Percentiles rank a stretch among this genome's conserved stretches.
phyloP scores from a whole-genome alignment of 2,329 filamentous ascomycete genomes.

The Blastomyces gilchristii region DNA sequence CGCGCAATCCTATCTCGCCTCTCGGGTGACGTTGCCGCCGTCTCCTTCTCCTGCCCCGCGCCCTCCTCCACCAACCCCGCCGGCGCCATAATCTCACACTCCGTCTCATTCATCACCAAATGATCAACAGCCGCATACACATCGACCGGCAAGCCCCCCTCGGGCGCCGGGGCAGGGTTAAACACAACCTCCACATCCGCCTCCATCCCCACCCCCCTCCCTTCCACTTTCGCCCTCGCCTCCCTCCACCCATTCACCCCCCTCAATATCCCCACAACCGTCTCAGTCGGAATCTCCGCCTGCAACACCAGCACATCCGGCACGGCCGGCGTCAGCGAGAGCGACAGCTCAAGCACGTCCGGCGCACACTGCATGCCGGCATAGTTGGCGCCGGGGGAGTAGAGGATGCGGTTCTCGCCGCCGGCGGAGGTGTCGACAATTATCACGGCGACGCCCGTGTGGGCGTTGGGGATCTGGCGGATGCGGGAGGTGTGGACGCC shows the following conservation, averaged over 20 bases:
- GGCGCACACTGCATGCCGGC: slow-evolving; percentile 32
- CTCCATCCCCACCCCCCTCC: slow-evolving; percentile 24
- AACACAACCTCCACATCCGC: slow-evolving; percentile 56
- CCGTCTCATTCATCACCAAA: slow-evolving; percentile 82
- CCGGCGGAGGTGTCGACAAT: slow-evolving; percentile 62
- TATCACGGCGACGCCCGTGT: slow-evolving; percentile 65
- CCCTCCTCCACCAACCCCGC: slow-evolving; percentile 25
- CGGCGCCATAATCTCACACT: slow-evolving; percentile 63
- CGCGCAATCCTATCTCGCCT: slow-evolving; percentile 46
- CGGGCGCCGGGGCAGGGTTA: slow-evolving; percentile 81
- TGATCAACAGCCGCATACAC: slow-evolving; percentile 62
- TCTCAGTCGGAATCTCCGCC: slow-evolving; percentile 62
- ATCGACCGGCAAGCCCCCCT: slow-evolving; percentile 54
- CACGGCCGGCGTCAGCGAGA: slow-evolving; percentile 29
- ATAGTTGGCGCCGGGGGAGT: slow-evolving; percentile 61
- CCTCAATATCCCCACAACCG: slow-evolving; percentile 52
- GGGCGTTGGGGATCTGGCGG: slow-evolving; percentile 34
- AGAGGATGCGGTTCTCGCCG: slow-evolving; percentile 63
- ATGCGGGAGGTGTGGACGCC: slow-evolving; percentile 54
- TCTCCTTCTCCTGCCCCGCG: no score
- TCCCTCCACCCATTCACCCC: slow-evolving; percentile 25
- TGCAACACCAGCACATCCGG: slow-evolving; percentile 64
- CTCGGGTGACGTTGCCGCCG: slow-evolving; percentile 32
- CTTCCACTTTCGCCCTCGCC: slow-evolving; percentile 34
- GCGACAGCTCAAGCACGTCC: slow-evolving; percentile 28